Conservation (phyloP, 2,329 filamentous ascomycete species). For the Trichoderma sp. region DNA sequence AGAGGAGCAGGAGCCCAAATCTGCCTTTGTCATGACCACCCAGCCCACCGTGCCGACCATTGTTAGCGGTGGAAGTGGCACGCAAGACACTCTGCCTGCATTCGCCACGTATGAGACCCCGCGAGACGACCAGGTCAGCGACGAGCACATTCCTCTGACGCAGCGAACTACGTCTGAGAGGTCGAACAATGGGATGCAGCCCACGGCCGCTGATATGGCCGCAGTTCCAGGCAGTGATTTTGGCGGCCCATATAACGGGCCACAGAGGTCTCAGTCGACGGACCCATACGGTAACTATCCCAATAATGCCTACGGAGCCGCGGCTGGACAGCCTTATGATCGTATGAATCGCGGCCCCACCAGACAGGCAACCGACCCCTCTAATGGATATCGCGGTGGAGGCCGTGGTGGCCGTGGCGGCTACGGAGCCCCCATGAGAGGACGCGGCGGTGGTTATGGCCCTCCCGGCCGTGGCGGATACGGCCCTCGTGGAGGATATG, state of each 20-base stretch:
- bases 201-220: constrained; percentile 43
- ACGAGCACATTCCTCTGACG: constrained; percentile 73
- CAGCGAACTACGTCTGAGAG: constrained; percentile 62
- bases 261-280: constrained; percentile 46
- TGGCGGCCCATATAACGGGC: constrained; percentile 36
- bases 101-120: constrained; percentile 71
- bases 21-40: constrained; percentile 44
- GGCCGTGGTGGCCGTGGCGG: constrained; percentile 46
- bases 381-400: constrained; percentile 48
- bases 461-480: constrained; percentile 42
- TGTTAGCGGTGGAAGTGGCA: constrained; percentile 57
- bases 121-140: constrained; percentile 61
- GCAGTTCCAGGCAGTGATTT: constrained; percentile 27
- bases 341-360: constrained; percentile 52
- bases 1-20: constrained; percentile 57
- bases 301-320: constrained; percentile 49
- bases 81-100: constrained; percentile 50
- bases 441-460: constrained; percentile 48
- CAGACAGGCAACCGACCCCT: constrained; percentile 47
- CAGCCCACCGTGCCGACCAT: constrained; percentile 62
- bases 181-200: constrained; percentile 50
- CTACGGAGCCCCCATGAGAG: constrained; percentile 41
- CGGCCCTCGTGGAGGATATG: constrained; percentile 35
- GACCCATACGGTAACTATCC: constrained; percentile 69
- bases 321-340: constrained; percentile 51